These are phyloP conservation scores for Starmerella tilneyi DNA, from an alignment of 805 yeast species.

Conservation along the genomic window DNA sequence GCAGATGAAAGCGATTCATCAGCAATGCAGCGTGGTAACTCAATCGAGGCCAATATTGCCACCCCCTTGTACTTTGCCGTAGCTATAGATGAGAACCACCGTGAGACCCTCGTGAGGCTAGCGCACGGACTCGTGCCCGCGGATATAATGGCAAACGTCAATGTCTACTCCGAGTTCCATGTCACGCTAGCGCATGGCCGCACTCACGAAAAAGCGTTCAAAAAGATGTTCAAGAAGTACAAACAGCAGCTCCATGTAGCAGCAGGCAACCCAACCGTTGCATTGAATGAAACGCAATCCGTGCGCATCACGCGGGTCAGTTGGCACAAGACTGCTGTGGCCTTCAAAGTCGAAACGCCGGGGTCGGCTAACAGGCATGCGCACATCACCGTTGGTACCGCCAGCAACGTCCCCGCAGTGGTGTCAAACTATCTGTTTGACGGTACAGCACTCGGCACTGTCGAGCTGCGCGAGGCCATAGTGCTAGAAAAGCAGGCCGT, in stretches of 20 bases:
- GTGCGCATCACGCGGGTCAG: conserved; percentile 35
- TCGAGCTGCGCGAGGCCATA: conserved; percentile 1
- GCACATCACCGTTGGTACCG: conserved; percentile 63
- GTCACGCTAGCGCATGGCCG: conserved; percentile 30
- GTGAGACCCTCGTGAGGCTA: conserved; percentile 22
- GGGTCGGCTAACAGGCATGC: conserved; percentile 39
- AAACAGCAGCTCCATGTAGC: background rate
- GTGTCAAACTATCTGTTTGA: conserved; percentile 12
- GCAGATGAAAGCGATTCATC: conserved; percentile 10
- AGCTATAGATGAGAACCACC: conserved; percentile 24
- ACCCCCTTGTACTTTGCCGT: conserved; percentile 38
- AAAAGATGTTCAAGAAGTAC: conserved; percentile 7
- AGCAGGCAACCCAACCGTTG: background rate
- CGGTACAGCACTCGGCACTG: background rate
- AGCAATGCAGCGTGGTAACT: no score
- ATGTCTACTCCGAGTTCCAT: conserved; percentile 26
- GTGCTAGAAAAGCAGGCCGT: conserved; percentile 4
- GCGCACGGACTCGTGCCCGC: conserved; percentile 13
- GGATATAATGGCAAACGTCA: conserved; percentile 10
- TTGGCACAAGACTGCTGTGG: conserved; percentile 44
- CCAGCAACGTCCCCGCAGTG: conserved; percentile 6
- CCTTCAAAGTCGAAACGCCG: conserved; percentile 41
- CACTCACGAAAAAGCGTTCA: conserved; percentile 2
- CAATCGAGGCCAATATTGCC: no score
- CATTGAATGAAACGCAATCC: background rate